phyloP scores from a whole-genome alignment of 2,329 filamentous ascomycete species.

The Monilinia aucupariae region DNA sequence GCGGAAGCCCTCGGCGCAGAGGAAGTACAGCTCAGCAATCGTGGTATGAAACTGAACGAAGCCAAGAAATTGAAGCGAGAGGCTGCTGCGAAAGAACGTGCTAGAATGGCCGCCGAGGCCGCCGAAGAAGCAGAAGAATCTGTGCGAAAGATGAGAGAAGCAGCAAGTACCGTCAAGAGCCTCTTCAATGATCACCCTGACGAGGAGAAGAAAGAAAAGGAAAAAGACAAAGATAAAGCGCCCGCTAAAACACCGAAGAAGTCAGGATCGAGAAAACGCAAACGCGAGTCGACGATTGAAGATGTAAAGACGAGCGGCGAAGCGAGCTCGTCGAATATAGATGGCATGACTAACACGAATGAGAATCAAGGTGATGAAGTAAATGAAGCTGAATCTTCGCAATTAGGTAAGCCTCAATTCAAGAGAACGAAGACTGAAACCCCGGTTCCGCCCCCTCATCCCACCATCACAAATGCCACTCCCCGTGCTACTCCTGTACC shows the following conservation, averaged over 20 bases:
- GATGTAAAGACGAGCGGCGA: constrained; percentile 7
- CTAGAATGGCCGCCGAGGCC: constrained; percentile 56
- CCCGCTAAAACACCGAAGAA: constrained; percentile 25
- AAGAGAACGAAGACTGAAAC: constrained; percentile 55
- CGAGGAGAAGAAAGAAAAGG: constrained; percentile 16
- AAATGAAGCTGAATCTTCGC: constrained; percentile 20
- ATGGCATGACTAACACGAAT: constrained; percentile 25
- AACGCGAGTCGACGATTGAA: constrained; percentile 29
- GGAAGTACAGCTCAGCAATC: constrained; percentile 61
- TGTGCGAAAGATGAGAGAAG: constrained; percentile 47
- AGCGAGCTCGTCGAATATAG: constrained; percentile 15
- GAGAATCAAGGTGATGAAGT: constrained; percentile 15
- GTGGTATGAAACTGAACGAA: constrained; percentile 73
- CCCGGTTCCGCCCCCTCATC: constrained; percentile 45
- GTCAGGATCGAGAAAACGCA: constrained; percentile 31
- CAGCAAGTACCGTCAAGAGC: constrained; percentile 43
- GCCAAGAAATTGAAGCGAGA: constrained; percentile 72
- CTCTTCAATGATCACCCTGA: constrained; percentile 31
- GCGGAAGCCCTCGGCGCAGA: constrained; percentile 47
- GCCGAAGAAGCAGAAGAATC: constrained; percentile 58
- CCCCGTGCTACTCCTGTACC: constrained; percentile 31
- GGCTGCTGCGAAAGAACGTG: constrained; percentile 64
- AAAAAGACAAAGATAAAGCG: constrained; percentile 17
- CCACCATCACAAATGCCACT: constrained; percentile 33
- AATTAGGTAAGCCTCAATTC: constrained; percentile 37